Percentiles rank a stretch among this genome's conserved stretches.
Conservation (phyloP, 2,329 filamentous ascomycete species). For the Colletotrichum sp. region DNA sequence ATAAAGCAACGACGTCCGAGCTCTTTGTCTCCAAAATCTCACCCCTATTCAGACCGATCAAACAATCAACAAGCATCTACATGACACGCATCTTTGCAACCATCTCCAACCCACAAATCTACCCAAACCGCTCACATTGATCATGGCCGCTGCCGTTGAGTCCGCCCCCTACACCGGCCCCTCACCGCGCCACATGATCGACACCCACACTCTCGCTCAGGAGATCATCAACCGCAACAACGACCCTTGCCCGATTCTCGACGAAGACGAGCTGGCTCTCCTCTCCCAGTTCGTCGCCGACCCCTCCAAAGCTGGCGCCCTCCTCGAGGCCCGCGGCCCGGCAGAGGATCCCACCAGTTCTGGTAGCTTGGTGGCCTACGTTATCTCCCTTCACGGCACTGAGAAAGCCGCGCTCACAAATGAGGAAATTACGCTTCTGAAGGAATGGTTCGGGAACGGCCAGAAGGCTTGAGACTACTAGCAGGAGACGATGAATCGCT, state of each 20-base stretch:
- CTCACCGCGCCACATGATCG: slow-evolving; percentile 15
- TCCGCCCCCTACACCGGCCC: slow-evolving; percentile 20
- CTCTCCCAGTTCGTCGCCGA: slow-evolving; percentile 8
- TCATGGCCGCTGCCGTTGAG: neutral
- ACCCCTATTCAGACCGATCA: neutral
- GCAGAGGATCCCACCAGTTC: neutral
- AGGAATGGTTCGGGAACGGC: slow-evolving; percentile 13
- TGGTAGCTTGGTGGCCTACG: slow-evolving; percentile 13
- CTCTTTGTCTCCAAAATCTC: neutral
- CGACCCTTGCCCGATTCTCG: slow-evolving; percentile 14
- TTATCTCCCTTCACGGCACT: slow-evolving; percentile 13
- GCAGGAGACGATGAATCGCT: neutral
- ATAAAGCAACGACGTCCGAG: neutral
- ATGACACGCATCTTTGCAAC: neutral
- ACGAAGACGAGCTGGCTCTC: slow-evolving; percentile 9
- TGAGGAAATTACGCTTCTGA: slow-evolving; percentile 11
- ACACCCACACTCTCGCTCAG: slow-evolving; percentile 17
- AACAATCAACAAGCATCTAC: neutral
- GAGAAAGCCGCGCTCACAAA: slow-evolving; percentile 7
- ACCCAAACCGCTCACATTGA: neutral
- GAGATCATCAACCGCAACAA: slow-evolving; percentile 23
- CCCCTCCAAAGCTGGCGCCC: neutral
- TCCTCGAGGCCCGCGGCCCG: neutral
- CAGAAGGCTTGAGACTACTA: neutral
- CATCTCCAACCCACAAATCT: neutral